Base-by-base conservation (phyloP, 805 yeast species). In the Kodamaea restingae region DNA sequence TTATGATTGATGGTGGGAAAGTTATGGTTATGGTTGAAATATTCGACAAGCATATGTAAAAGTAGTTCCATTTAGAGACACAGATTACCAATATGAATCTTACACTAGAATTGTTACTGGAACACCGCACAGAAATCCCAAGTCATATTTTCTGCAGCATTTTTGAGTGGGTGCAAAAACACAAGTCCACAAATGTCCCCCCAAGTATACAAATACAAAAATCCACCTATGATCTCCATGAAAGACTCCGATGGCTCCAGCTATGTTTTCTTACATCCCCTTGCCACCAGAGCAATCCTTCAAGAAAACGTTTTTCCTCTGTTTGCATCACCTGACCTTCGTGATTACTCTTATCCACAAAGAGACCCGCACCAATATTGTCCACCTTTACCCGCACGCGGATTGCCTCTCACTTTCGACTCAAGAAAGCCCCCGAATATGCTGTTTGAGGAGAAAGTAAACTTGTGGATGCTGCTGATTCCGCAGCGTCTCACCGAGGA, bases 401-500 rank as follows among this genome's bases (percentile, higher is more conserved):
- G 29, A 10, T 36, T 36, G 28, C 39, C 39, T 3, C 17, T 9
- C 25, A 25, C 27, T n/a, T 82, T 84, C 52, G 72, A 81, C 42
- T 91, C 91, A 9, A 67, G 87, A 50, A 59, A 60, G 21, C 78
- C 79, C 2, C 61, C 72, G 7, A 80, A 78, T 55, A 83, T 84
- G 88, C 70, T 78, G 1, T 75, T 71, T 45, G 64, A 60, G 35
- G 91, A 84, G 50, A 84, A 84, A 50, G 84, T 84, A 1, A 66
- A 67, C 27, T 61, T 56, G 5, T 84, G 93, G 93, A 71, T 84
- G 25, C 61, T 63, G 3, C 65, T 68, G 20, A 71, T 84, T 3
- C 90, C 90, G 1, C 52, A 69, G 7, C 67, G 60, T 36, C 52
- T 61, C 0, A 45, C 56, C 14, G 51, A 46, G 28, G 46, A 50